Percentiles rank a stretch among this genome's conserved stretches.
These are phyloP conservation scores for Teratosphaeria epicoccoides DNA, from an alignment of 2,329 filamentous ascomycete genomes.

Conservation along the genomic window DNA sequence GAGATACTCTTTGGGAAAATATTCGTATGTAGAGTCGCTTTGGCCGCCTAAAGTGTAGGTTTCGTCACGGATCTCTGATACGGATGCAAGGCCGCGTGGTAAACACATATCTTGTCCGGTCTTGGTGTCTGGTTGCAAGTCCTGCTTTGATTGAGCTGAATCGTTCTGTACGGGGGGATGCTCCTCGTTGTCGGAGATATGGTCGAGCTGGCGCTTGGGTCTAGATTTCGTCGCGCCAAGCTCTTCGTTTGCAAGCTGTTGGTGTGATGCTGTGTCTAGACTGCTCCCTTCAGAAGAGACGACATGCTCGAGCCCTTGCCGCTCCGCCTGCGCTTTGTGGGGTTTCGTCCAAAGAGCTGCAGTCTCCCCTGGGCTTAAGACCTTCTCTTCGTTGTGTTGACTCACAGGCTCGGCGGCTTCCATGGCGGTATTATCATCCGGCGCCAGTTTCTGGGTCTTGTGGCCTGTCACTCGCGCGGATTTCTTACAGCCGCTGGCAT, in stretches of 20 bases:
- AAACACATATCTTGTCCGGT: conserved; percentile 33
- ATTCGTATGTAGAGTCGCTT: conserved; percentile 49
- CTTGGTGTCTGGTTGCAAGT: background rate
- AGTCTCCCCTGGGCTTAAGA: background rate
- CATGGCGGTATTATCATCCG: background rate
- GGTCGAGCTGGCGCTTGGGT: background rate
- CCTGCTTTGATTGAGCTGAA: background rate
- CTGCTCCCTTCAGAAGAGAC: background rate
- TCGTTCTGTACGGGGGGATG: background rate
- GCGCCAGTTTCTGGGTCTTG: no score
- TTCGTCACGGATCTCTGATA: conserved; percentile 37
- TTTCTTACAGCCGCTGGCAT: conserved; percentile 67
- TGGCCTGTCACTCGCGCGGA: conserved; percentile 9
- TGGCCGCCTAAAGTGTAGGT: conserved; percentile 46
- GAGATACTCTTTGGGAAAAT: conserved; percentile 55
- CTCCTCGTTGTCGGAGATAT: background rate
- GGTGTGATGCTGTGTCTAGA: background rate
- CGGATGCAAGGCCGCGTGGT: conserved; percentile 47
- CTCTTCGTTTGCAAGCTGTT: background rate
- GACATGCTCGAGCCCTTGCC: background rate
- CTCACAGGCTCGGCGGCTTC: background rate
- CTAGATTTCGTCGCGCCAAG: background rate
- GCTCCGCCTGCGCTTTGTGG: background rate
- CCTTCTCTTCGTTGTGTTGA: background rate
- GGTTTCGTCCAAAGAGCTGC: background rate